Percentiles rank a stretch among this genome's conserved stretches.
Evolutionary conservation across 495 filamentous ascomycete genomes (phyloP).

Genomic region (Annulohypoxylon stygium): DNA sequence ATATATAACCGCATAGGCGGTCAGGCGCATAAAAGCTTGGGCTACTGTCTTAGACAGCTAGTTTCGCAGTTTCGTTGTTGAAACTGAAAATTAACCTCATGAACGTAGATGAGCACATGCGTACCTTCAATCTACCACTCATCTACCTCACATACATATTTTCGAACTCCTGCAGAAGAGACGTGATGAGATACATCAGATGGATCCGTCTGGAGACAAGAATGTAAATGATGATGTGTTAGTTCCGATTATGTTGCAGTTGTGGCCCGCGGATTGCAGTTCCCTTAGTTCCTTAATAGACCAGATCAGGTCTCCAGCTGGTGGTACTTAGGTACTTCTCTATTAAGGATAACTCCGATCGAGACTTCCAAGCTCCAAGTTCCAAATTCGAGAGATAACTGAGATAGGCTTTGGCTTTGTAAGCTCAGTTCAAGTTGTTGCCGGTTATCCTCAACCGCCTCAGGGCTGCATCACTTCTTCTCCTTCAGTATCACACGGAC

Average conservation of each 20-base stretch:
- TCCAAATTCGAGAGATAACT: background rate
- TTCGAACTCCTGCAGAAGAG: background rate
- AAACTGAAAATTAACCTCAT: constrained; percentile 11
- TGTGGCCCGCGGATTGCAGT: constrained; percentile 8
- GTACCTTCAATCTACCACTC: background rate
- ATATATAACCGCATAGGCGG: constrained; percentile 24
- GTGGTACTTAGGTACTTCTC: background rate
- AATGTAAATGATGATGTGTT: background rate
- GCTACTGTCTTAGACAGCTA: background rate
- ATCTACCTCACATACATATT: constrained; percentile 4
- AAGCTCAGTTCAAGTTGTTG: constrained; percentile 13
- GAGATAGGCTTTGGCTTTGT: constrained; percentile 27
- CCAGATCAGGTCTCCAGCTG: background rate
- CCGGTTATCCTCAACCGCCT: background rate
- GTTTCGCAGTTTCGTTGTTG: background rate
- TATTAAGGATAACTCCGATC: background rate
- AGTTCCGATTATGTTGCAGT: constrained; percentile 9
- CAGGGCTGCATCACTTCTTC: constrained; percentile 4
- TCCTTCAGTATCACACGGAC: constrained; percentile 14
- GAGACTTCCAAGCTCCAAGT: background rate
- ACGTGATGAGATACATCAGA: background rate
- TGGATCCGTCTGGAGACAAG: background rate
- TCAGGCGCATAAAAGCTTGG: constrained; percentile 20
- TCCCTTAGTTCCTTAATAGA: constrained; percentile 9
- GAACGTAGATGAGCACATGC: constrained; percentile 4